Base-by-base conservation (phyloP, 192 early-diverging fungal species). In the Backusella psychrophila region DNA sequence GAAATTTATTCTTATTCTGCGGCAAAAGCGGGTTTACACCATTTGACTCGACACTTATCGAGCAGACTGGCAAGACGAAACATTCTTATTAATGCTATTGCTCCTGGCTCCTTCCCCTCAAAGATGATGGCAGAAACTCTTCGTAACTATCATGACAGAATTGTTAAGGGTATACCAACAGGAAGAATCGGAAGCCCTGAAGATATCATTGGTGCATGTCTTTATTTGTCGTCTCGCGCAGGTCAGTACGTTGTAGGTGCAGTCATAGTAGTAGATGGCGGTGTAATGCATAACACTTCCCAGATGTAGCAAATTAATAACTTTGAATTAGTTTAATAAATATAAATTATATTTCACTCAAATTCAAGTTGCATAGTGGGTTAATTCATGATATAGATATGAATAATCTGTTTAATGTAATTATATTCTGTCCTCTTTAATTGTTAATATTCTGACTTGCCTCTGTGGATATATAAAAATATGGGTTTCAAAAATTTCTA, bases 141-240 rank as follows among this genome's bases (percentile, higher is more conserved):
- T 66, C 80, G 82, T 0, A 78, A 77, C 29, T 75, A 81, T 72
- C 80, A 87, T 4, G 88, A 92, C 26, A 66, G 69, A 11, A 92
- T 93, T 68, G 85, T 88, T 1, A 49, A 56, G 9, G 59, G 68
- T 46, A 81, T 93, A 67, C 94, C 95, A 12, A 70, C 93, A 73
- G 88, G 91, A 11, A 87, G 96, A 12, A 92, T 98, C 73, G 97
- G 97, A 1, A 77, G 77, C 19, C 85, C 94, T 7, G 89, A 93
- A 75, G 96, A 98, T 85, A 93, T 97, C 86, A 96, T 92, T 38
- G 97, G 93, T 21, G 83, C 94, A 1, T 89, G 89, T 42, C 81
- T 99, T 17, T 99, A 94, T 77, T 80, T 98, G 72, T 88, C 90
- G 11, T 91, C 89, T 35, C 75, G 86, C 7, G 96, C 93, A 8